Percentiles rank a stretch among this genome's conserved stretches.
Conservation (phyloP, 345 rosid species). For the Eucalyptus sp. region DNA sequence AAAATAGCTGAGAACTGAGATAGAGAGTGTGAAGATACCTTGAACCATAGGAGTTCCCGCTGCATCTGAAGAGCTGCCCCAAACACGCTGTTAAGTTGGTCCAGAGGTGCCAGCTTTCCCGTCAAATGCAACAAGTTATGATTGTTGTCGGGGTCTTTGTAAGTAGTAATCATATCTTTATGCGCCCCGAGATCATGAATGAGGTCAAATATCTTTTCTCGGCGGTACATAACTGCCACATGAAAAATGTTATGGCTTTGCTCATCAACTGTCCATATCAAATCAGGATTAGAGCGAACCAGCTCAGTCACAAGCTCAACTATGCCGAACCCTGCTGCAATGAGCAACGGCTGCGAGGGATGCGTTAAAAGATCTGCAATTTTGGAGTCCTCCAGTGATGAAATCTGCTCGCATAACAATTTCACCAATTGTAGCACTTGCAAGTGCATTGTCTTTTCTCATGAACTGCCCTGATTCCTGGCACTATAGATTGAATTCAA, state of each 20-base stretch:
- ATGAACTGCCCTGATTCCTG: slow-evolving; percentile 2
- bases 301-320: slow-evolving; percentile 15
- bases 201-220: neutral
- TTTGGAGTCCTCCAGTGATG: slow-evolving; percentile 12
- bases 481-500: slow-evolving; percentile 6
- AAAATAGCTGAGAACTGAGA: neutral
- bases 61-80: slow-evolving; percentile 11
- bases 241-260: slow-evolving; percentile 12
- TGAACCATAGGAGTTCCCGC: slow-evolving; percentile 3
- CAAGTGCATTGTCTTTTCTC: slow-evolving; percentile 2
- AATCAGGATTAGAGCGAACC: slow-evolving; percentile 6
- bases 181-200: neutral
- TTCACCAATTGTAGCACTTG: slow-evolving; percentile 19
- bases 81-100: neutral
- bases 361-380: slow-evolving; percentile 4
- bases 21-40: neutral
- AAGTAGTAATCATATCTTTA: neutral
- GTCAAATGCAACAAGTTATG: slow-evolving; percentile 10
- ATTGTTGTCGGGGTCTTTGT: neutral
- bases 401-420: slow-evolving; percentile 12
- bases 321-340: slow-evolving; percentile 24
- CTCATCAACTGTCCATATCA: slow-evolving; percentile 19
- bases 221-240: neutral
- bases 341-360: slow-evolving; percentile 12
- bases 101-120: neutral